These are phyloP conservation scores for Coemansia sp. DNA, from an alignment of 192 early-diverging fungal species.

Conservation along the genomic window DNA sequence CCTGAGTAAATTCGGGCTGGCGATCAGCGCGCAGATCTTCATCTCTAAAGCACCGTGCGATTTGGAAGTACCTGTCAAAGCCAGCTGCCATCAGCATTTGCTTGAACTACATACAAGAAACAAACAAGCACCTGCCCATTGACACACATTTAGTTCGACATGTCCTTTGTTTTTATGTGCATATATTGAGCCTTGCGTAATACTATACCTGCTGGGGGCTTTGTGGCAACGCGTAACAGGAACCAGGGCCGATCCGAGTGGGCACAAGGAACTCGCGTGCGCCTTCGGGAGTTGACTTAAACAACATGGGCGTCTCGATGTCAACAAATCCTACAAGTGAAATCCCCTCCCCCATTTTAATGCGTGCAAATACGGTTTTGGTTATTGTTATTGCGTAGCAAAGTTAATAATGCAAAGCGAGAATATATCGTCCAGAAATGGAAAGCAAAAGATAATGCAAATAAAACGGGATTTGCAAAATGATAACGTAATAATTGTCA, in stretches of 20 bases:
- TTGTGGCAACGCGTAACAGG: slow-evolving; percentile 87
- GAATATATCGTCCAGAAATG: slow-evolving; percentile 2
- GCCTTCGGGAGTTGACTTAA: slow-evolving; percentile 92
- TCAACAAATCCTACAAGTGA: slow-evolving; percentile 69
- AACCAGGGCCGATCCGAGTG: slow-evolving; percentile 64
- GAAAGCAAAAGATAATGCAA: slow-evolving; percentile 1
- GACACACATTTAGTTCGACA: background rate
- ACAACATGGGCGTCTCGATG: slow-evolving; percentile 89
- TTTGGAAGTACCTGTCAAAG: slow-evolving; percentile 89
- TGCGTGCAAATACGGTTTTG: background rate
- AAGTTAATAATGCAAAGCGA: background rate
- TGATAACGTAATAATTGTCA: background rate
- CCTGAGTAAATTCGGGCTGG: slow-evolving; percentile 94
- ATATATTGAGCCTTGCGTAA: background rate
- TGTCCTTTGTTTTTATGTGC: background rate
- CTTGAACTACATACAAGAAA: slow-evolving; percentile 69
- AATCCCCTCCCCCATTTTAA: background rate
- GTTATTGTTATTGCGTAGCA: background rate
- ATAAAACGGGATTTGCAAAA: background rate
- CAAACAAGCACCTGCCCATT: background rate
- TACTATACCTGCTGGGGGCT: slow-evolving; percentile 77
- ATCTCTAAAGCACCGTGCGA: slow-evolving; percentile 90
- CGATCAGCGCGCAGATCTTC: slow-evolving; percentile 85
- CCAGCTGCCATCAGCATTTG: slow-evolving; percentile 90
- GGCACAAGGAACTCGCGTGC: slow-evolving; percentile 94